Evolutionary conservation across 495 filamentous ascomycete species (phyloP).

Genomic region (Podospora tetraspora): DNA sequence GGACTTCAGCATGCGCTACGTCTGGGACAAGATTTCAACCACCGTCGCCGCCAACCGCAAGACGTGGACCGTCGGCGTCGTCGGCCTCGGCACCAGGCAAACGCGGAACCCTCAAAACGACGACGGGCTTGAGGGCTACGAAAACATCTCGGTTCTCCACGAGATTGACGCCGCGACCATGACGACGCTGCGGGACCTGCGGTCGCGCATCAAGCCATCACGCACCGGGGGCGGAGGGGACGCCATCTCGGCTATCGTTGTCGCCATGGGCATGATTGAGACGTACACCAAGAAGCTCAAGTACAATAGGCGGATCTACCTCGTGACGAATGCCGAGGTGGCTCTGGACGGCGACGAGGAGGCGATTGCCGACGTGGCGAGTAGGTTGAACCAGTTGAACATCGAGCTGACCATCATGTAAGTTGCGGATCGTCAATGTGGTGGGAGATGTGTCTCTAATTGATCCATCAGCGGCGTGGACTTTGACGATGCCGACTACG

Average conservation of each 20-base stretch:
- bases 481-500: constrained; percentile 89
- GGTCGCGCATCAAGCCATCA: constrained; percentile 60
- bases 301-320: constrained; percentile 72
- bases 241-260: constrained; percentile 75
- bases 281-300: constrained; percentile 81
- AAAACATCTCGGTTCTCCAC: constrained; percentile 70
- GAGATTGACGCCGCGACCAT: constrained; percentile 69
- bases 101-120: constrained; percentile 61
- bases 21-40: constrained; percentile 91
- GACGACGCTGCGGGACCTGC: constrained; percentile 60
- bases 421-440: constrained; percentile 28
- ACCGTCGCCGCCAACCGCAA: constrained; percentile 80
- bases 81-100: constrained; percentile 77
- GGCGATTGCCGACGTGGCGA: constrained; percentile 58
- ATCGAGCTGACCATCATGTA: constrained; percentile 80
- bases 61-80: constrained; percentile 70
- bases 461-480: constrained; percentile 65
- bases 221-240: constrained; percentile 54
- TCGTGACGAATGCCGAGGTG: constrained; percentile 77
- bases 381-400: constrained; percentile 63
- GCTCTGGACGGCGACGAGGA: constrained; percentile 56
- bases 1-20: constrained; percentile 84
- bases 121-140: constrained; percentile 58
- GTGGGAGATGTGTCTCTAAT: background rate
- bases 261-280: constrained; percentile 83